Percentiles rank a stretch among this genome's conserved stretches.
Evolutionary conservation across 192 early-diverging fungal species (phyloP).

Genomic region (Backusella psychrophila): DNA sequence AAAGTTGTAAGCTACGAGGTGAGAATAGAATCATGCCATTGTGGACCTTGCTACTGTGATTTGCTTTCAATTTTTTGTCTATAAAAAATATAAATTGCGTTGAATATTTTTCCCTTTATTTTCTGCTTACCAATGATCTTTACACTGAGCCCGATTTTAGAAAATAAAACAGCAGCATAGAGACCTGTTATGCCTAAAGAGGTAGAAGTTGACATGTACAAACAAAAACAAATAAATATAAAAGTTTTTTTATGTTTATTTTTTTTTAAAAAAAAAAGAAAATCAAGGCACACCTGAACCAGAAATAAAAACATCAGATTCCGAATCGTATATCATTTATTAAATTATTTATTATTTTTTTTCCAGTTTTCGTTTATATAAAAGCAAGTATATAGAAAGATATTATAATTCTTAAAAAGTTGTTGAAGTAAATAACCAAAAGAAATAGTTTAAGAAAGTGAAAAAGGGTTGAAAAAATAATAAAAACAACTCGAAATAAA

Average conservation of each 20-base stretch:
- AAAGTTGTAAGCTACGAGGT: constrained; percentile 19
- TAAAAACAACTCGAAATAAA: constrained; percentile 1
- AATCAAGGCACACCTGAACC: constrained; percentile 12
- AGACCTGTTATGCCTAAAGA: constrained; percentile 12
- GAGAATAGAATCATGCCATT: constrained; percentile 14
- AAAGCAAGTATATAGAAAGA: neutral
- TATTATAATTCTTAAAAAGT: neutral
- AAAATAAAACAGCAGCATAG: constrained; percentile 14
- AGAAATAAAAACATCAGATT: constrained; percentile 18
- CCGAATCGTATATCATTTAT: neutral
- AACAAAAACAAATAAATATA: neutral
- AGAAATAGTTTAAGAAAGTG: constrained; percentile 2
- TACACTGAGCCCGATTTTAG: constrained; percentile 12
- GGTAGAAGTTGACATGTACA: neutral
- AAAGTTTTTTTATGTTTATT: neutral
- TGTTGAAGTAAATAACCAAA: neutral
- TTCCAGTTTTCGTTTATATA: neutral
- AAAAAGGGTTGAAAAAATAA: neutral
- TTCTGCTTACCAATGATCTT: constrained; percentile 24
- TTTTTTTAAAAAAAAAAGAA: neutral
- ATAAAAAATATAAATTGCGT: neutral
- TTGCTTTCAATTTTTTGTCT: neutral
- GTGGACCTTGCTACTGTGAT: constrained; percentile 8
- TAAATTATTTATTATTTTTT: neutral
- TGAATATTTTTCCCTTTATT: neutral